Percentiles rank a stretch among this genome's conserved stretches.
These are phyloP conservation scores for Tetragonia tetragonoides DNA, from an alignment of 148 eudicot species.

Conservation along the genomic window DNA sequence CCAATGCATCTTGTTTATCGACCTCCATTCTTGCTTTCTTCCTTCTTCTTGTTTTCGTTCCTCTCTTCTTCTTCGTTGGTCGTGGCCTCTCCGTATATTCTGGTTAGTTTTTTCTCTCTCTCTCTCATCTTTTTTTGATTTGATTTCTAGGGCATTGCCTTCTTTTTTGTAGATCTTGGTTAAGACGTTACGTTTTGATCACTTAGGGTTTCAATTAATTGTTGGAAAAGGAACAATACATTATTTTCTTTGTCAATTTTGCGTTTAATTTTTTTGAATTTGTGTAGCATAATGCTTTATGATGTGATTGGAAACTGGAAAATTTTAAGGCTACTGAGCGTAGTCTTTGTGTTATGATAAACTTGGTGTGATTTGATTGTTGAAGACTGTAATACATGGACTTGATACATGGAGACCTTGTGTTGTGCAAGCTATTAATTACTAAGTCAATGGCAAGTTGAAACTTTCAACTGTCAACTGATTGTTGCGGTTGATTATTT, in stretches of 20 bases:
- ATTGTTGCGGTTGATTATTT: no score
- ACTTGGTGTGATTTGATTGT: background rate
- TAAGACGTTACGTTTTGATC: background rate
- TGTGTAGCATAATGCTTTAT: no score
- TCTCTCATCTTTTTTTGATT: constrained; percentile 4
- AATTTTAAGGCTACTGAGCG: no score
- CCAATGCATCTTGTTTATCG: constrained; percentile 37
- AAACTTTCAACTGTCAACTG: no score
- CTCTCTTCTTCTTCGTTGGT: constrained; percentile 52
- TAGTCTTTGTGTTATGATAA: background rate
- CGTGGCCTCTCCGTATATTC: constrained; percentile 38
- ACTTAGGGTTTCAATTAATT: constrained; percentile 2
- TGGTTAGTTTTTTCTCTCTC: constrained; percentile 23
- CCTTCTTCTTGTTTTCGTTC: constrained; percentile 40
- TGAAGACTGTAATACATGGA: no score
- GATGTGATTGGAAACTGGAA: no score
- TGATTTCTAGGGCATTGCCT: background rate
- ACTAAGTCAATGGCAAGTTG: no score
- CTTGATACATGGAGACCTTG: no score
- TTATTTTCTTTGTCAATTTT: background rate
- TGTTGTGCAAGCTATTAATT: background rate
- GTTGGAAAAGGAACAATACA: background rate
- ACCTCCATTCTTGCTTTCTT: constrained; percentile 42
- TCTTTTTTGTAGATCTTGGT: background rate
- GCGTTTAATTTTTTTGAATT: no score